phyloP scores from a whole-genome alignment of 768 basidiomycete genomes.

The Boletus reticulatus region DNA sequence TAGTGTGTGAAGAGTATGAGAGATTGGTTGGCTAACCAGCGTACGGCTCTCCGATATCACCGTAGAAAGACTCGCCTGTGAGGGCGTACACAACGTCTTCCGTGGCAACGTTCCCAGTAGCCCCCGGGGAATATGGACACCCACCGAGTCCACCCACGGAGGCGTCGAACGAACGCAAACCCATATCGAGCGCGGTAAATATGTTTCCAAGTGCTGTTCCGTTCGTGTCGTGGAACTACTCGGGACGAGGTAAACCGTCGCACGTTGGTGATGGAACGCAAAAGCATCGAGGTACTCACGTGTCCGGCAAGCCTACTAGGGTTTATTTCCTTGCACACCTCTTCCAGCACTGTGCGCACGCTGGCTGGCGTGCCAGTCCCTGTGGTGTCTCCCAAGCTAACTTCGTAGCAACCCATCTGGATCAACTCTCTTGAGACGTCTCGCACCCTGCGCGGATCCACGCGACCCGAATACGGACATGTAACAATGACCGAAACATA shows the following conservation, averaged over 20 bases:
- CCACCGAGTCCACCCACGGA: constrained; percentile 90
- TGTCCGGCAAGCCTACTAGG: constrained; percentile 68
- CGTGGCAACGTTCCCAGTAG: constrained; percentile 92
- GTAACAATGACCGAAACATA: constrained; percentile 83
- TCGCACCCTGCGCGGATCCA: constrained; percentile 61
- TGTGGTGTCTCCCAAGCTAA: constrained; percentile 90
- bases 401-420: constrained; percentile 94
- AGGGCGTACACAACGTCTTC: constrained; percentile 90
- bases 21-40: constrained; percentile 10
- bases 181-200: constrained; percentile 64
- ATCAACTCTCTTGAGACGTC: constrained; percentile 68
- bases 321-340: constrained; percentile 59
- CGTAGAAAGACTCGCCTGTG: constrained; percentile 54
- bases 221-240: constrained; percentile 87
- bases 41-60: constrained; percentile 40
- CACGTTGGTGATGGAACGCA: background rate
- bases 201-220: constrained; percentile 82
- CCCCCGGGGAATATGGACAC: constrained; percentile 95
- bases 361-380: constrained; percentile 78
- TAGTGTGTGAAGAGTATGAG: background rate
- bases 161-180: constrained; percentile 79
- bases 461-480: constrained; percentile 85
- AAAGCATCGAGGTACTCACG: constrained; percentile 37
- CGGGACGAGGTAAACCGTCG: background rate
- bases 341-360: constrained; percentile 66